phyloP scores from a whole-genome alignment of 192 early-diverging fungal genomes.

The Coemansia sp. region DNA sequence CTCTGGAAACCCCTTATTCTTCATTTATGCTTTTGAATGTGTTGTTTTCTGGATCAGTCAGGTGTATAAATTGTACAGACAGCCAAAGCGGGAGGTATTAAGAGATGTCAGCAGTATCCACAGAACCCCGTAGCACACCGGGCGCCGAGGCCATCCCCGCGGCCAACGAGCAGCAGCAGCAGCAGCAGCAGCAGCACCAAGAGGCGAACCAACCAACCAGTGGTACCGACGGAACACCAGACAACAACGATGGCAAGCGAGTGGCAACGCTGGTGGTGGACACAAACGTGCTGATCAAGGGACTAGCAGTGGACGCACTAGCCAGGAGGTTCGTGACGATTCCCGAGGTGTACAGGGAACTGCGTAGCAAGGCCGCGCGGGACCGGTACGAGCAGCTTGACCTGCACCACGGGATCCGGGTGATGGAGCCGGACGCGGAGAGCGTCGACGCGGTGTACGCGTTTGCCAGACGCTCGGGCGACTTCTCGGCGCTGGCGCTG shows the following conservation, averaged over 20 bases:
- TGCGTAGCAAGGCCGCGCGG: conserved; percentile 73
- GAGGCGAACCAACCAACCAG: conserved; percentile 4
- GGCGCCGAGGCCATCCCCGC: background rate
- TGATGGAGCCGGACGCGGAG: conserved; percentile 34
- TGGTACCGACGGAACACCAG: conserved; percentile 7
- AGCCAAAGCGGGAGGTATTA: background rate
- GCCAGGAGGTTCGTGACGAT: conserved; percentile 79
- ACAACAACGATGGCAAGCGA: conserved; percentile 43
- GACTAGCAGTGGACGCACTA: conserved; percentile 58
- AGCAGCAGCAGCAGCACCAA: background rate
- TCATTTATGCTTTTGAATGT: no score
- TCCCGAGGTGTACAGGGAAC: conserved; percentile 84
- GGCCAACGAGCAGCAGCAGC: background rate
- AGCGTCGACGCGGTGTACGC: conserved; percentile 64
- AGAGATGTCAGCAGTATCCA: background rate
- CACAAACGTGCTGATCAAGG: conserved; percentile 74
- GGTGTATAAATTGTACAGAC: no score
- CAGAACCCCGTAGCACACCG: background rate
- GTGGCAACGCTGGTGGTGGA: conserved; percentile 66
- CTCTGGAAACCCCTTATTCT: no score
- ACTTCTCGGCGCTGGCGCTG: conserved; percentile 74
- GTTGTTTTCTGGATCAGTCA: no score
- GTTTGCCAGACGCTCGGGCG: conserved; percentile 91
- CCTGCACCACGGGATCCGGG: conserved; percentile 21
- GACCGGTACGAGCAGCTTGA: conserved; percentile 49